Percentiles rank a stretch among this genome's conserved stretches.
Conservation (phyloP, 176 grass and related monocot genomes). For the Melocanna baccifera region DNA sequence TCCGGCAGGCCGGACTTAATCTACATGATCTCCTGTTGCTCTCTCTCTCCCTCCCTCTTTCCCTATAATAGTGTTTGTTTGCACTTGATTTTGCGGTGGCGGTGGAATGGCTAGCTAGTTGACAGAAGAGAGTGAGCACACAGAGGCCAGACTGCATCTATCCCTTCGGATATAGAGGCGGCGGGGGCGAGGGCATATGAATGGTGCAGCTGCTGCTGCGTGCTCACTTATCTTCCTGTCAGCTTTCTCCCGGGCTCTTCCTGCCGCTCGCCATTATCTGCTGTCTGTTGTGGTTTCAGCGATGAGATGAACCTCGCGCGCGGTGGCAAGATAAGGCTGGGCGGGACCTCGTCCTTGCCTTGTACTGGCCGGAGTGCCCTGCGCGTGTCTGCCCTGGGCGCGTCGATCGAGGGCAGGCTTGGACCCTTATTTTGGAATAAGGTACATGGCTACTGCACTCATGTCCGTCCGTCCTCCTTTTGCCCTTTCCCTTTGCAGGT, state of each 20-base stretch:
- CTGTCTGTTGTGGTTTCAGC: not conserved
- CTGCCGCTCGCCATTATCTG: constrained; percentile 1
- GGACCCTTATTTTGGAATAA: no score
- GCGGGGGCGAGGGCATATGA: not conserved
- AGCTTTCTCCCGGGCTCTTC: constrained; percentile 18
- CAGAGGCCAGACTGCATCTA: constrained; percentile 38
- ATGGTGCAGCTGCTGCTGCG: constrained; percentile 42
- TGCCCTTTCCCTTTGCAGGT: constrained; percentile 24
- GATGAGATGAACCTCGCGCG: not conserved
- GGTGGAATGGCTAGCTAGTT: constrained; percentile 25
- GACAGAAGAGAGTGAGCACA: constrained; percentile 65
- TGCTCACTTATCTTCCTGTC: constrained; percentile 58
- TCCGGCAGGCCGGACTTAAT: not conserved
- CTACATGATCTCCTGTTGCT: not conserved
- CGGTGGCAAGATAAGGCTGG: constrained; percentile 5
- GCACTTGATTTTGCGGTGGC: not conserved
- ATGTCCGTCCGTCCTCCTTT: not conserved
- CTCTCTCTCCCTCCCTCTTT: not conserved
- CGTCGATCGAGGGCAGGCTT: not conserved
- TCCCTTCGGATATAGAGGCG: not conserved
- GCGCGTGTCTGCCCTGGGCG: not conserved
- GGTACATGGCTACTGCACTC: not conserved
- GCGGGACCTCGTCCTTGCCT: constrained; percentile 36
- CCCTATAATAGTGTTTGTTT: not conserved
- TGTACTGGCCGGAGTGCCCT: not conserved